These are phyloP conservation scores for Athelia psychrophila DNA, from an alignment of 1,284 basidiomycete species.

Conservation along the genomic window DNA sequence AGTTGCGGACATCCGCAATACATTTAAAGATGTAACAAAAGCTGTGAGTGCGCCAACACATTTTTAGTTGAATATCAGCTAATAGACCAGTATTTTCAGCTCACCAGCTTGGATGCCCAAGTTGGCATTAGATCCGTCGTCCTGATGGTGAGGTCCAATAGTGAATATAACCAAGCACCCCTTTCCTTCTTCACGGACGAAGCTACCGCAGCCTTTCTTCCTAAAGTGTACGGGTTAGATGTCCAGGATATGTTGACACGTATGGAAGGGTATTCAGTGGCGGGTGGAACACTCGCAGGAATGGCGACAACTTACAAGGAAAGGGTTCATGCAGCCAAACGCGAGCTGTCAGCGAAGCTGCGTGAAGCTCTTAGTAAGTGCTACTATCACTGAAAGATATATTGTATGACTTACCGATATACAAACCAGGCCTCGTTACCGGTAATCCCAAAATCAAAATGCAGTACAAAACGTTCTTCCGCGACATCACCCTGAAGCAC, in stretches of 20 bases:
- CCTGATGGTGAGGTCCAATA: neutral
- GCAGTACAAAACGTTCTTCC: neutral
- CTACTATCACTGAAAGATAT: neutral
- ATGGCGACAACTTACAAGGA: neutral
- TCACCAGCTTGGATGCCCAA: neutral
- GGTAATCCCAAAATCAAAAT: neutral
- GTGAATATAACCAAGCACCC: neutral
- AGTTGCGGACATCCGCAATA: neutral
- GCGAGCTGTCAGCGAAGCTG: neutral
- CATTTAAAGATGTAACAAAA: neutral
- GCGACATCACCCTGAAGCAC: neutral
- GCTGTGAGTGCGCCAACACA: neutral
- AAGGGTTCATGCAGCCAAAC: neutral
- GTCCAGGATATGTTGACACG: neutral
- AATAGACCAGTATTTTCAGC: neutral
- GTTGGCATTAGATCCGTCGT: neutral
- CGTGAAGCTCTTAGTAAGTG: neutral
- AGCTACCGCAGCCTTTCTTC: neutral
- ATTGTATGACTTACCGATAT: neutral
- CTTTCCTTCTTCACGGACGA: neutral
- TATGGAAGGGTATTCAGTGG: neutral
- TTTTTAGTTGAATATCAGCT: neutral
- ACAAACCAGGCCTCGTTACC: neutral
- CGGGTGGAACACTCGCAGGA: neutral
- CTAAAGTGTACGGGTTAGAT: neutral